Conservation (phyloP, 108 stramenopile genomes). For the Fistulifera pelliculosa region DNA sequence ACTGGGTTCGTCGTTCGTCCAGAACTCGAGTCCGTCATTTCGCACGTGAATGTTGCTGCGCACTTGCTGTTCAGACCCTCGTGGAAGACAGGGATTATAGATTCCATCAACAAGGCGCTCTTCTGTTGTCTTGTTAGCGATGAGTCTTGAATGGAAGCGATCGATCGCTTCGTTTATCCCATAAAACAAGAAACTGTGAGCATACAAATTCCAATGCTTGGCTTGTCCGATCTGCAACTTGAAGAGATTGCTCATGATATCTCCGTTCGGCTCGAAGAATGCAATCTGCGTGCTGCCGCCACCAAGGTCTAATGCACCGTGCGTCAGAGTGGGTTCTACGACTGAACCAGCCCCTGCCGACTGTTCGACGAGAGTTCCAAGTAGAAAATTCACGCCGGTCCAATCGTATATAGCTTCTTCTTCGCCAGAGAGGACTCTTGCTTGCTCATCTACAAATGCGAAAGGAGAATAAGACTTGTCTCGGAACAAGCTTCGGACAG, state of each 20-base stretch:
- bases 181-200: conserved; percentile 85
- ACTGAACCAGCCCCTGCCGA: conserved; percentile 49
- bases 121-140: conserved; percentile 12
- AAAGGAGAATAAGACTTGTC: conserved; percentile 57
- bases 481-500: conserved; percentile 45
- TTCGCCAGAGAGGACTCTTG: conserved; percentile 81
- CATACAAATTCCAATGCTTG: conserved; percentile 85
- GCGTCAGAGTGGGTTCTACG: conserved; percentile 44
- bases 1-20: conserved; percentile 15
- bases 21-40: conserved; percentile 30
- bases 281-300: conserved; percentile 87
- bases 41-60: conserved; percentile 49
- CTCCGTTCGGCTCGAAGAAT: conserved; percentile 65
- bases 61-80: conserved; percentile 25
- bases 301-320: conserved; percentile 87
- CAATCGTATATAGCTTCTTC: conserved; percentile 90
- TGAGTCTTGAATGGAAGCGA: conserved; percentile 31
- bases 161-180: conserved; percentile 70
- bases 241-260: conserved; percentile 69
- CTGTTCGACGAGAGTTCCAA: conserved; percentile 53
- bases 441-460: conserved; percentile 60
- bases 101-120: conserved; percentile 35
- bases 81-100: conserved; percentile 68
- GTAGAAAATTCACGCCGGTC: conserved; percentile 72
- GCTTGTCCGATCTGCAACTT: conserved; percentile 79